Percentiles rank a stretch among this genome's conserved stretches.
Evolutionary conservation across 139 green algal genomes (phyloP).

Genomic region (Pseudopediastrum boryanum): DNA sequence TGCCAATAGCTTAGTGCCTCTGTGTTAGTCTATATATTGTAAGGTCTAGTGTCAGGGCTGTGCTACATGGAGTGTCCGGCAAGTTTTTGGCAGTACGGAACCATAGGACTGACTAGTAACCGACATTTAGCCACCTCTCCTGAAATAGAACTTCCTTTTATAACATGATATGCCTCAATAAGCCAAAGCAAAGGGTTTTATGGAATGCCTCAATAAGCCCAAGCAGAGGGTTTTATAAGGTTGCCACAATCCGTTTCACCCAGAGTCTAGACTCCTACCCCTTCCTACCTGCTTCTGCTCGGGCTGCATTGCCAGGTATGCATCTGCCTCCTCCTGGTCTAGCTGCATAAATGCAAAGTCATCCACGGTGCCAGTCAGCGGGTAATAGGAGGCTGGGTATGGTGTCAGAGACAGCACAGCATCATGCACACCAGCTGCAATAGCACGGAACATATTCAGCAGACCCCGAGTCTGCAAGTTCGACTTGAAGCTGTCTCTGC

Average conservation of each 20-base stretch:
- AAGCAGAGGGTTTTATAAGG: not conserved
- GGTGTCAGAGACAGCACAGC: not conserved
- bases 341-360: constrained; percentile 52
- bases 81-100: no score
- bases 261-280: not conserved
- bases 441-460: not conserved
- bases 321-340: constrained; percentile 20
- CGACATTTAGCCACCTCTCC: not conserved
- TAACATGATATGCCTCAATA: not conserved
- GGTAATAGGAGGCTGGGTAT: constrained; percentile 46
- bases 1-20: no score
- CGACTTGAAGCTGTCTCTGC: not conserved
- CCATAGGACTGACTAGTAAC: not conserved
- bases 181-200: no score
- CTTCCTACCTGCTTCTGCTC: constrained; percentile 36
- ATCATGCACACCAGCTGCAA: constrained; percentile 18
- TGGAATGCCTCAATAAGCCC: no score
- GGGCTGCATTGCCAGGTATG: constrained; percentile 58
- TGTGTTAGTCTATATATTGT: no score
- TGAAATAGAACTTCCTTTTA: not conserved
- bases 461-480: constrained; percentile 9
- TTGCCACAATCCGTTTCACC: not conserved
- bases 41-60: no score
- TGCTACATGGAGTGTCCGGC: no score
- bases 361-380: constrained; percentile 35